These are phyloP conservation scores for Trypanosoma brucei DNA, from an alignment of 208 protist species.

Conservation along the genomic window DNA sequence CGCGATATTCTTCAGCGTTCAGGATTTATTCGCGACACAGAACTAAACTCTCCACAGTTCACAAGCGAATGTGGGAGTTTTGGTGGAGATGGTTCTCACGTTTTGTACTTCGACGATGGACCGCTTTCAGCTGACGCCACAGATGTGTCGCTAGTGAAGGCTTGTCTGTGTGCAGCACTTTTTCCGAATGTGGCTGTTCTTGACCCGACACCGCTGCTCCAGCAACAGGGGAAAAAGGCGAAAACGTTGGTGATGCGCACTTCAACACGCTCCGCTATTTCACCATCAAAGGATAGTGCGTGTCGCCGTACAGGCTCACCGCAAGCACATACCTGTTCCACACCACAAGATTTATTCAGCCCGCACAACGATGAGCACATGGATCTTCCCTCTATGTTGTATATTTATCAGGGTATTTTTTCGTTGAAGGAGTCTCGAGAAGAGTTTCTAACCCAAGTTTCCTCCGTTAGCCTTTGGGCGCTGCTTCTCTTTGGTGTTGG, in stretches of 20 bases:
- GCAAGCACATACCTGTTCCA: conserved; percentile 18
- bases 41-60: conserved; percentile 5
- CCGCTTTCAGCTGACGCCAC: conserved; percentile 50
- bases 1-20: conserved; percentile 62
- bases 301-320: conserved; percentile 60
- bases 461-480: conserved; percentile 70
- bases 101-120: conserved; percentile 55
- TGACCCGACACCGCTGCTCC: conserved; percentile 30
- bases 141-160: conserved; percentile 82
- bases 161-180: conserved; percentile 67
- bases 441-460: conserved; percentile 73
- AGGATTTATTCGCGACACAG: conserved; percentile 36
- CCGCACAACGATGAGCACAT: not conserved
- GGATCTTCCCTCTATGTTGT: conserved; percentile 52
- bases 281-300: conserved; percentile 73
- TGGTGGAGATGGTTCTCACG: conserved; percentile 7
- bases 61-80: not conserved
- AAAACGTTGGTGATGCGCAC: conserved; percentile 60
- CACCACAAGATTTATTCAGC: conserved; percentile 27
- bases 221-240: conserved; percentile 5
- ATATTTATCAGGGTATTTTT: conserved; percentile 79
- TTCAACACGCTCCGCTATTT: conserved; percentile 37
- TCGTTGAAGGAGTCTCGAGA: conserved; percentile 39
- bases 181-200: conserved; percentile 85
- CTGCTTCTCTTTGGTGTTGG: conserved; percentile 78